These are phyloP conservation scores for Chalara sp. DNA, from an alignment of 2,329 filamentous ascomycete genomes.

Conservation along the genomic window DNA sequence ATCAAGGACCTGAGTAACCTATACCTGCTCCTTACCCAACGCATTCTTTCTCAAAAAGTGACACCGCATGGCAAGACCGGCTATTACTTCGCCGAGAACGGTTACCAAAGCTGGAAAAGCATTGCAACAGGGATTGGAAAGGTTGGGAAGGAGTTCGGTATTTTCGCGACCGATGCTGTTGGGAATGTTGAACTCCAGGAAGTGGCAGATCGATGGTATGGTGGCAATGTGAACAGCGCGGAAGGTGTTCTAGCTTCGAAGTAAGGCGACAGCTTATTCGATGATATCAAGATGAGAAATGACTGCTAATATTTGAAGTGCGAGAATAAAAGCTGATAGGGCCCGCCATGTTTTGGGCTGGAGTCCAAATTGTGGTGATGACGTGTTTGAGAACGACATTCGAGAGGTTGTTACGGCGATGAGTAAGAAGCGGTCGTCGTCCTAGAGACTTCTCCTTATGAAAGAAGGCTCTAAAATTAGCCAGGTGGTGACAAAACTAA, in stretches of 20 bases:
- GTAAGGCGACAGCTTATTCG: constrained; percentile 4
- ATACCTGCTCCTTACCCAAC: constrained; percentile 32
- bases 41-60: constrained; percentile 24
- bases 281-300: too few species aligned
- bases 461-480: too few species aligned
- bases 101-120: constrained; percentile 33
- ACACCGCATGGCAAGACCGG: constrained; percentile 32
- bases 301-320: too few species aligned
- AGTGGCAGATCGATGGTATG: constrained; percentile 17
- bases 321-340: too few species aligned
- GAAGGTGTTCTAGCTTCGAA: constrained; percentile 31
- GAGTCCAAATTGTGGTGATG: too few species aligned
- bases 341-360: too few species aligned
- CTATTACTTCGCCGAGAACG: constrained; percentile 37
- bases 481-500: too few species aligned
- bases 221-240: constrained; percentile 17
- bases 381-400: too few species aligned
- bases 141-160: constrained; percentile 25
- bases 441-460: too few species aligned
- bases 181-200: constrained; percentile 25
- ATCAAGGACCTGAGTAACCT: constrained; percentile 36
- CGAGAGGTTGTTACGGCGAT: too few species aligned
- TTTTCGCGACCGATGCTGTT: constrained; percentile 24
- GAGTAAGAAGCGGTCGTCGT: too few species aligned
- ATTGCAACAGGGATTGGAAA: constrained; percentile 30